Base-by-base conservation (phyloP, 441 rosid species). In the Erodium trifolium region DNA sequence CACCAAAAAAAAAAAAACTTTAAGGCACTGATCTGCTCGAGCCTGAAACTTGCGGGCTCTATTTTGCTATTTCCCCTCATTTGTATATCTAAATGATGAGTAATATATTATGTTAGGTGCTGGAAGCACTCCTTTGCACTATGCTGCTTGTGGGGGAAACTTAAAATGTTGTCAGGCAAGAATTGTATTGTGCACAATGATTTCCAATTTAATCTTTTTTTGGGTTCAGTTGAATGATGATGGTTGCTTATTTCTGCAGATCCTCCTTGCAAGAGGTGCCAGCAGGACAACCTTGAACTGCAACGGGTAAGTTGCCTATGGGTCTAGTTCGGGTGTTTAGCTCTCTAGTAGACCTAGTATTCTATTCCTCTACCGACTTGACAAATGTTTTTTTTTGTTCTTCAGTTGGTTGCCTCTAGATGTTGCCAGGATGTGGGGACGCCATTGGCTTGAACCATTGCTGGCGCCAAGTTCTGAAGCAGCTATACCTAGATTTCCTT, bases 341-440 rank as follows among this genome's bases (percentile, higher is more conserved):
- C 27, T 23, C 27, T 23, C 27, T 4, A 55, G 62, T 55, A 55
- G n/a, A 17, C 62, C 62, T 55, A 55, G 23, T 17, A 55, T 1
- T 16, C 62, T 11, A 9, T 45, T 39, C 45, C 59, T 65, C 17
- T 16, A 37, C 41, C 53, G n/a, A 29, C 34, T 17, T 39, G 45
- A 39, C 59, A 68, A 14, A 65, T 19, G 10, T 51, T 13, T 14
- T 66, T 37, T 5, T 80, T 55, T 70, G 8, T 66, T 69, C 70
- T 71, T 70, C 73, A 84, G 97, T 81, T 91, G 97, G 97, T 78
- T 89, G 78, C 96, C 99, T 31, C 85, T 88, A 81, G 99, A 94
- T 80, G 92, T 91, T 82, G 96, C 99, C 47, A 82, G 89, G 75
- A 94, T 91, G 92, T 94, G 99, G 99, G 95, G 96, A 49, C 93